A percentile compares a stretch with the other conserved stretches of the same genome.
Conservation (phyloP, 805 yeast genomes). For the Huiozyma naganishii region DNA sequence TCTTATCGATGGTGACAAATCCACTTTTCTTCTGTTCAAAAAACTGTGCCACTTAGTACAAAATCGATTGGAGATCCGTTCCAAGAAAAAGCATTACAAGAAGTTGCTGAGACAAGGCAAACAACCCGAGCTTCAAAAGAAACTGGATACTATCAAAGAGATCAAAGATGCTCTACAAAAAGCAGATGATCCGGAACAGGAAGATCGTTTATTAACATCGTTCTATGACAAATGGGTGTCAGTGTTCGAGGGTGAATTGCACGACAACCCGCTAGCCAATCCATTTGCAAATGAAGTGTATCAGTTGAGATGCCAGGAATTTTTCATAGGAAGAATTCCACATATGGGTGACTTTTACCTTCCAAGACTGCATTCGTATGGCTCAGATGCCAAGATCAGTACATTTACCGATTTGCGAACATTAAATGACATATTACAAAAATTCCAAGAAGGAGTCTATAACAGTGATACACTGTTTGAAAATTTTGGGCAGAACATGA, state of each 20-base stretch:
- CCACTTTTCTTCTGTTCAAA: constrained; percentile 9
- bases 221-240: constrained; percentile 13
- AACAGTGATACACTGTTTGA: constrained; percentile 11
- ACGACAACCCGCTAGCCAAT: constrained; percentile 15
- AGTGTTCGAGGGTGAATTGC: constrained; percentile 15
- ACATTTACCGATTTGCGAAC: constrained; percentile 13
- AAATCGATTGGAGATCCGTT: constrained; percentile 12
- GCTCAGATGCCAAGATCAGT: constrained; percentile 5
- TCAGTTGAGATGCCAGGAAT: constrained; percentile 17
- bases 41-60: constrained; percentile 12
- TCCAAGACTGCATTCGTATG: constrained; percentile 19
- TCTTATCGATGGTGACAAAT: constrained; percentile 12
- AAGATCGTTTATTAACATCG: constrained; percentile 2
- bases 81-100: constrained; percentile 14
- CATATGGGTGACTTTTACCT: constrained; percentile 22
- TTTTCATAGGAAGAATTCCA: constrained; percentile 19
- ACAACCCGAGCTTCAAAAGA: constrained; percentile 8
- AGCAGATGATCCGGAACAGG: constrained; percentile 5
- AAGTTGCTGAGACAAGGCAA: constrained; percentile 13
- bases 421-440: constrained; percentile 7
- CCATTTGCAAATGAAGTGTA: constrained; percentile 18
- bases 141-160: constrained; percentile 8
- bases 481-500: constrained; percentile 13
- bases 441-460: constrained; percentile 8
- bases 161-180: constrained; percentile 7